Percentiles rank a stretch among this genome's conserved stretches.
These are phyloP conservation scores for Scenedesmus sp. DNA, from an alignment of 163 green algal genomes.

Conservation along the genomic window DNA sequence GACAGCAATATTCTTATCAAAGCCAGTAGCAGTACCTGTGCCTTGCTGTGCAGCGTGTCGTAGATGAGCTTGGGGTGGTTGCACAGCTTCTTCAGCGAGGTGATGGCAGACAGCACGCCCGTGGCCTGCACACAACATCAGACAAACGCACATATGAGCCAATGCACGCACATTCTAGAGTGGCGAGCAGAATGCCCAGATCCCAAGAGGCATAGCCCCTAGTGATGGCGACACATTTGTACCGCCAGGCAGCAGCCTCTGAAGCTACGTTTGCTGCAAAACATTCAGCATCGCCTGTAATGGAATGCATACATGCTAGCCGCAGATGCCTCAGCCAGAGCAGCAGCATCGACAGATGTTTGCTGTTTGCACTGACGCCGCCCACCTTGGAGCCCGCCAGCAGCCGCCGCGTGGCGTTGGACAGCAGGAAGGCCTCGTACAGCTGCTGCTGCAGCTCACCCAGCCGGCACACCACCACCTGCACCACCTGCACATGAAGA, in stretches of 20 bases:
- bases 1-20: no score
- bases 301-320: no score
- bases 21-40: constrained; percentile 14
- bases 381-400: constrained; percentile 40
- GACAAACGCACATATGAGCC: not conserved
- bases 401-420: constrained; percentile 85
- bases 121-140: constrained; percentile 45
- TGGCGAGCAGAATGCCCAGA: no score
- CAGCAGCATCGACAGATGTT: not conserved
- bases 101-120: constrained; percentile 95
- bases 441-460: constrained; percentile 92
- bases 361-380: not conserved
- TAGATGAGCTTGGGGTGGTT: constrained; percentile 98
- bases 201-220: no score
- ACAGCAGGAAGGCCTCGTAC: constrained; percentile 96
- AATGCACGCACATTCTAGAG: no score
- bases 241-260: no score
- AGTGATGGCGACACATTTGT: no score
- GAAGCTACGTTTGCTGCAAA: no score
- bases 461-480: constrained; percentile 97
- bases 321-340: not conserved
- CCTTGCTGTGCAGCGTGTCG: constrained; percentile 55
- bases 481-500: constrained; percentile 82
- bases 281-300: no score
- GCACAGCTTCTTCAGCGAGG: constrained; percentile 97